Evolutionary conservation across 345 rosid genomes (phyloP).

Genomic region (Euphorbia tirucalli): DNA sequence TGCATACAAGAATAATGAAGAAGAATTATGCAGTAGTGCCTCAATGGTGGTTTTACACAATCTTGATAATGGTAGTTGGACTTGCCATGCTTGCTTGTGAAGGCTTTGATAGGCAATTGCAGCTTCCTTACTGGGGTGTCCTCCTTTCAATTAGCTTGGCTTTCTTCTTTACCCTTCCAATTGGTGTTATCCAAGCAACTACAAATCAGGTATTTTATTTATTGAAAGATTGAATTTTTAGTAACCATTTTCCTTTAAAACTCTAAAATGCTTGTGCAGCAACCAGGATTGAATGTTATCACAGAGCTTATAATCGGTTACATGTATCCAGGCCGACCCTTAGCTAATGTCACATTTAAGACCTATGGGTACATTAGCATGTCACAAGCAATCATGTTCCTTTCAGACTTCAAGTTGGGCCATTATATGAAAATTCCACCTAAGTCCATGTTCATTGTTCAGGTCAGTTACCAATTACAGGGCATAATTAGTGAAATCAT

Average conservation of each 20-base stretch:
- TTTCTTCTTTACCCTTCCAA: conserved; percentile 44
- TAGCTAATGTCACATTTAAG: conserved; percentile 52
- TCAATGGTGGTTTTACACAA: conserved; percentile 47
- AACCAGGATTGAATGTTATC: conserved; percentile 44
- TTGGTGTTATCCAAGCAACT: conserved; percentile 56
- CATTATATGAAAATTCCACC: conserved; percentile 68
- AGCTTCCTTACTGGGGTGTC: conserved; percentile 64
- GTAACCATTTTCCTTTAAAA: background rate
- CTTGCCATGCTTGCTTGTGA: conserved; percentile 43
- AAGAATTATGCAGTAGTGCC: conserved; percentile 49
- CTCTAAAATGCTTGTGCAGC: conserved; percentile 31
- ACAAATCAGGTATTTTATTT: conserved; percentile 41
- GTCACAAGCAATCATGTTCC: conserved; percentile 45
- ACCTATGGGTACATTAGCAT: conserved; percentile 44
- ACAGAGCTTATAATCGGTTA: conserved; percentile 55
- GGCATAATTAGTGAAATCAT: too few species aligned
- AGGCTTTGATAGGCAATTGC: conserved; percentile 45
- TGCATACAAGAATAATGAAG: conserved; percentile 73
- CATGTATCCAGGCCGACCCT: conserved; percentile 51
- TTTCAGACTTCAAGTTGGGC: conserved; percentile 54
- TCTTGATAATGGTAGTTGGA: conserved; percentile 27
- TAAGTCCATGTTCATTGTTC: conserved; percentile 50
- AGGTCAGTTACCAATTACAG: conserved; percentile 40
- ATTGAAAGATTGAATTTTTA: background rate
- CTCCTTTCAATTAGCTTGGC: conserved; percentile 37